Evolutionary conservation across 2,329 filamentous ascomycete species (phyloP).

Genomic region (Epichloe brachyelytri): DNA sequence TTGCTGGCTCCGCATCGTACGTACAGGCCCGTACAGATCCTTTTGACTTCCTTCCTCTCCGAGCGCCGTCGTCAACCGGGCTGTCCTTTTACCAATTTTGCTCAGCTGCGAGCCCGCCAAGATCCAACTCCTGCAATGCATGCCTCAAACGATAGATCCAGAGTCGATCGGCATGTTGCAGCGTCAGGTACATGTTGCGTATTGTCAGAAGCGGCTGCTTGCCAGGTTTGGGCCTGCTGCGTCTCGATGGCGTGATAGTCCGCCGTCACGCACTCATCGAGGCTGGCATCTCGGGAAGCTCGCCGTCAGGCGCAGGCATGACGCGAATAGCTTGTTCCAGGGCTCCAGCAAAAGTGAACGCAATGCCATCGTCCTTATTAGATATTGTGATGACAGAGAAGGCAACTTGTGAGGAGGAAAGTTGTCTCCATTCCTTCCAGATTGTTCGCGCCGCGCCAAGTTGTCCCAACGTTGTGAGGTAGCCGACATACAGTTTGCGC

Average conservation of each 20-base stretch:
- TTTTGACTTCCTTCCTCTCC: neutral
- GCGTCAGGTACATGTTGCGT: neutral
- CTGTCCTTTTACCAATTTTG: neutral
- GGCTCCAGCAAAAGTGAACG: conserved; percentile 4
- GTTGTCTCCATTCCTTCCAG: conserved; percentile 17
- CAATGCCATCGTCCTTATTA: conserved; percentile 1
- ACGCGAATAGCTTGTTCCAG: conserved; percentile 4
- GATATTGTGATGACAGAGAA: neutral
- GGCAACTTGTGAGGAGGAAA: conserved; percentile 1
- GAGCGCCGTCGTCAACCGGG: neutral
- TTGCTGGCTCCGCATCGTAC: no score
- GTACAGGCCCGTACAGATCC: no score
- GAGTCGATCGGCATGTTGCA: neutral
- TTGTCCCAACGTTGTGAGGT: conserved; percentile 17
- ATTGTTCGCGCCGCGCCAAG: conserved; percentile 20
- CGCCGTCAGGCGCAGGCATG: conserved; percentile 1
- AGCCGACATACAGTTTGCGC: conserved; percentile 13
- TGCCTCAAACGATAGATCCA: conserved; percentile 5
- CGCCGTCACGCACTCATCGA: conserved; percentile 9
- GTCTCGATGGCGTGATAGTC: conserved; percentile 11
- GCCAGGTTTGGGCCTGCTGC: conserved; percentile 4
- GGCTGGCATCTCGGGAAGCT: conserved; percentile 1
- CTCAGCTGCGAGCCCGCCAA: neutral
- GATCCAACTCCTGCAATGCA: conserved; percentile 1
- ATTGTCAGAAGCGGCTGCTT: neutral